phyloP scores from a whole-genome alignment of 805 yeast genomes.

The Blastobotrys attinorum region DNA sequence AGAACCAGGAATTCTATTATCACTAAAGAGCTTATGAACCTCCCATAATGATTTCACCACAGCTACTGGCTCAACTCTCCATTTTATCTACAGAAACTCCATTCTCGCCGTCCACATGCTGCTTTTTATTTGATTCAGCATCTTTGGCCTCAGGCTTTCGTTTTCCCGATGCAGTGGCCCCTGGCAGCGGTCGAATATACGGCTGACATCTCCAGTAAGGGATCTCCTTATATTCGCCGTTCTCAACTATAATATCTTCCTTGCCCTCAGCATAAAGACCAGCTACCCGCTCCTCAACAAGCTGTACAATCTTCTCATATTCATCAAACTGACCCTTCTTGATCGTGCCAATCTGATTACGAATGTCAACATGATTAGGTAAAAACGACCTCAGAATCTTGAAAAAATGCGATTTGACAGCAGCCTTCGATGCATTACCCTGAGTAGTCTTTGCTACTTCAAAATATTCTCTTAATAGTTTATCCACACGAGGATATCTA shows the following conservation, averaged over 20 bases:
- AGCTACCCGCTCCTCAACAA: slow-evolving; percentile 60
- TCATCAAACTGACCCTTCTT: slow-evolving; percentile 38
- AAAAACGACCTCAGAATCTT: slow-evolving; percentile 78
- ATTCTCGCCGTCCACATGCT: too few relatives aligned
- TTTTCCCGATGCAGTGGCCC: slow-evolving; percentile 38
- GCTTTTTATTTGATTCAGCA: not conserved
- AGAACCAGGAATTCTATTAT: too few relatives aligned
- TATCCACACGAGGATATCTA: slow-evolving; percentile 81
- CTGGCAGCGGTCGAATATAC: slow-evolving; percentile 82
- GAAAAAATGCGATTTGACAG: slow-evolving; percentile 91
- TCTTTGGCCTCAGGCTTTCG: slow-evolving; percentile 9
- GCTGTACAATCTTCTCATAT: slow-evolving; percentile 49
- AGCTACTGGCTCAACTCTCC: too few relatives aligned
- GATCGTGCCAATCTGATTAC: slow-evolving; percentile 59
- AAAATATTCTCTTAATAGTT: slow-evolving; percentile 74
- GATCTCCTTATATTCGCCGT: slow-evolving; percentile 71
- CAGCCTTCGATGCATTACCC: slow-evolving; percentile 66
- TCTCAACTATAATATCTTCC: slow-evolving; percentile 51
- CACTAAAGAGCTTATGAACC: too few relatives aligned
- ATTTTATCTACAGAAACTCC: too few relatives aligned
- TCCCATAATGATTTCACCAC: too few relatives aligned
- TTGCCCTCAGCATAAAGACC: slow-evolving; percentile 45
- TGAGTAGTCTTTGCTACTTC: slow-evolving; percentile 61
- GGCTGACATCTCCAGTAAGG: slow-evolving; percentile 99
- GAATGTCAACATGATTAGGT: slow-evolving; percentile 64